phyloP scores from a whole-genome alignment of 1,284 basidiomycete genomes.

The Quambalaria eucalypti region DNA sequence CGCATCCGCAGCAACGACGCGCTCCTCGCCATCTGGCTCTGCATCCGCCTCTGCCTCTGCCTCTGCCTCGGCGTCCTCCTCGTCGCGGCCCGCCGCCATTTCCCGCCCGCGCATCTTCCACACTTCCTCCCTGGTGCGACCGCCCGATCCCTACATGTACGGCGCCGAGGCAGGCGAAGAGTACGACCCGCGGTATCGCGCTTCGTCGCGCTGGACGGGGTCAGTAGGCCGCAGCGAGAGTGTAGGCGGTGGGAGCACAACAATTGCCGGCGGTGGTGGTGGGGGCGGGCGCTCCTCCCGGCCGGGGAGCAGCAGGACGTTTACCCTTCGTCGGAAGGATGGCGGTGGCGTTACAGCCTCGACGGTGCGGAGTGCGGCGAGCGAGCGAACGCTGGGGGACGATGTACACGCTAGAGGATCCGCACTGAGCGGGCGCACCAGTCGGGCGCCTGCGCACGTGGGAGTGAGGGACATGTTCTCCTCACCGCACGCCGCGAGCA shows the following conservation, averaged over 20 bases:
- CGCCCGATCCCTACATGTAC: conserved; percentile 27
- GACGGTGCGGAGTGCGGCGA: too few relatives aligned
- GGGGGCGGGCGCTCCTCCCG: conserved; percentile 3
- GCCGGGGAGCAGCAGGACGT: conserved; percentile 3
- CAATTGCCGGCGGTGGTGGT: neutral
- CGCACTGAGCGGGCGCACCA: too few relatives aligned
- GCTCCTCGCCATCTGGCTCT: neutral
- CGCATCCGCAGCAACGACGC: too few relatives aligned
- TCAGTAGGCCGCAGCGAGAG: neutral
- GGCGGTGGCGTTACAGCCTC: neutral
- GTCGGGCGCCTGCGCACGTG: neutral
- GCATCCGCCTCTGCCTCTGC: conserved; percentile 53
- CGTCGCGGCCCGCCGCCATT: conserved; percentile 64
- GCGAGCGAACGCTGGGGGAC: too few relatives aligned
- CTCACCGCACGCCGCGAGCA: neutral
- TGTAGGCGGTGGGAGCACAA: neutral
- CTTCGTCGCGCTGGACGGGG: neutral
- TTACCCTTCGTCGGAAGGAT: conserved; percentile 1
- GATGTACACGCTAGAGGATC: too few relatives aligned
- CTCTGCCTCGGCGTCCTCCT: too few relatives aligned
- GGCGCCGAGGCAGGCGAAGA: conserved; percentile 12
- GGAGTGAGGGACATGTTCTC: neutral
- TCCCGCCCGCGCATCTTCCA: conserved; percentile 66
- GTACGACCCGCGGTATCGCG: neutral
- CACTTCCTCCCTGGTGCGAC: conserved; percentile 58